phyloP scores from a whole-genome alignment of 306 rosid species.

The Malus fusca region DNA sequence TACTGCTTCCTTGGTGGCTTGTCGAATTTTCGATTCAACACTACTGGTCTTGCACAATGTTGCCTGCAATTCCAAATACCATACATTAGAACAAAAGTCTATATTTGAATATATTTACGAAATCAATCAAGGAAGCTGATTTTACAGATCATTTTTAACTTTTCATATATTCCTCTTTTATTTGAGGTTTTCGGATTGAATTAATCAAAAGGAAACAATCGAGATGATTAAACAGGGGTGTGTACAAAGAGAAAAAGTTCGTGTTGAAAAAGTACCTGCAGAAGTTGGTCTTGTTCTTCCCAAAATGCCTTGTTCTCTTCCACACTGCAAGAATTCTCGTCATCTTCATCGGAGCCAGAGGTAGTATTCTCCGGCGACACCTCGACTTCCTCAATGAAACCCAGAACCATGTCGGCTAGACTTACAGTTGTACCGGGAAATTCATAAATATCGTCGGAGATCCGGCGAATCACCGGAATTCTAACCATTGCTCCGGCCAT shows the following conservation, averaged over 20 bases:
- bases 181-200: too few relatives aligned
- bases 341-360: slow-evolving; percentile 25
- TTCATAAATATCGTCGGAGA: slow-evolving; percentile 20
- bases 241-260: neutral
- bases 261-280: slow-evolving; percentile 35
- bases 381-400: slow-evolving; percentile 40
- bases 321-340: slow-evolving; percentile 1
- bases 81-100: neutral
- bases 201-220: too few relatives aligned
- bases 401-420: slow-evolving; percentile 48
- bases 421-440: slow-evolving; percentile 9
- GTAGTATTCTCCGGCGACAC: slow-evolving; percentile 25
- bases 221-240: neutral
- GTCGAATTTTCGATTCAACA: slow-evolving; percentile 42
- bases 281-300: slow-evolving; percentile 52
- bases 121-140: neutral
- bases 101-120: neutral
- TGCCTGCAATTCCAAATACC: slow-evolving; percentile 26
- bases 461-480: slow-evolving; percentile 4
- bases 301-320: slow-evolving; percentile 50
- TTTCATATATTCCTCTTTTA: too few relatives aligned
- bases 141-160: neutral
- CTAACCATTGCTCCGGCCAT: slow-evolving; percentile 12
- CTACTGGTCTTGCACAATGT: slow-evolving; percentile 39
- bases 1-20: slow-evolving; percentile 46